Evolutionary conservation across 73 alveolate genomes (phyloP).

Genomic region (Stentor roeselii): DNA sequence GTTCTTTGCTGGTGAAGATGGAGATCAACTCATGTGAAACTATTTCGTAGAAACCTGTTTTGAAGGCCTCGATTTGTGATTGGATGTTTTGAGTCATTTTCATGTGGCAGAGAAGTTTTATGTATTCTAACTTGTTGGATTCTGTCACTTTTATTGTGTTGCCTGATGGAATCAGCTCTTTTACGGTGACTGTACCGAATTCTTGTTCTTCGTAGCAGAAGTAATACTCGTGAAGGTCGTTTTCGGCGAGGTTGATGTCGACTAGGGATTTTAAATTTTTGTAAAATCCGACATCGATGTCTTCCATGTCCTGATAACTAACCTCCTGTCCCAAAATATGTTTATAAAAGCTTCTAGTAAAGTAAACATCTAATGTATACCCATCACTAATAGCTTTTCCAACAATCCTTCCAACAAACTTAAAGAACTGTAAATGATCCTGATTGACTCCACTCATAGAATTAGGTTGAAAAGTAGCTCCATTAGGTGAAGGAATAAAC

Average conservation of each 20-base stretch:
- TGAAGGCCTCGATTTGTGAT: constrained; percentile 71
- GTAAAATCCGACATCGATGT: constrained; percentile 91
- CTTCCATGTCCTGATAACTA: constrained; percentile 95
- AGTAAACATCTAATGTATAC: constrained; percentile 73
- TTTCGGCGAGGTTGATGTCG: constrained; percentile 56
- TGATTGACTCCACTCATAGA: constrained; percentile 39
- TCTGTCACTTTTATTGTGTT: constrained; percentile 84
- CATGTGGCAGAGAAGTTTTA: constrained; percentile 31
- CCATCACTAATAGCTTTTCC: constrained; percentile 83
- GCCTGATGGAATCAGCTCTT: constrained; percentile 87
- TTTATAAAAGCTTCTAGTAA: constrained; percentile 94
- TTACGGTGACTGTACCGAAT: constrained; percentile 78
- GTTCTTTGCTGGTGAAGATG: constrained; percentile 84
- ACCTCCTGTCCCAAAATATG: constrained; percentile 90
- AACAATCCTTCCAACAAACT: constrained; percentile 96
- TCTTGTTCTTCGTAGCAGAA: not conserved
- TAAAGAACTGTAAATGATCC: constrained; percentile 92
- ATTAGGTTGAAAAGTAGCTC: constrained; percentile 67
- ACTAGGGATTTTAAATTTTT: constrained; percentile 85
- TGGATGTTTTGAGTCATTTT: constrained; percentile 59
- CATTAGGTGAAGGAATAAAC: constrained; percentile 63
- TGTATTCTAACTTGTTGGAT: constrained; percentile 39
- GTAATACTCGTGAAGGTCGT: not conserved
- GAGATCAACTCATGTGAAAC: constrained; percentile 86
- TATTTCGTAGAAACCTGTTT: constrained; percentile 96